Conservation (phyloP, 176 grass and related monocot species). For the bread wheat (Triticum aestivum) region DNA sequence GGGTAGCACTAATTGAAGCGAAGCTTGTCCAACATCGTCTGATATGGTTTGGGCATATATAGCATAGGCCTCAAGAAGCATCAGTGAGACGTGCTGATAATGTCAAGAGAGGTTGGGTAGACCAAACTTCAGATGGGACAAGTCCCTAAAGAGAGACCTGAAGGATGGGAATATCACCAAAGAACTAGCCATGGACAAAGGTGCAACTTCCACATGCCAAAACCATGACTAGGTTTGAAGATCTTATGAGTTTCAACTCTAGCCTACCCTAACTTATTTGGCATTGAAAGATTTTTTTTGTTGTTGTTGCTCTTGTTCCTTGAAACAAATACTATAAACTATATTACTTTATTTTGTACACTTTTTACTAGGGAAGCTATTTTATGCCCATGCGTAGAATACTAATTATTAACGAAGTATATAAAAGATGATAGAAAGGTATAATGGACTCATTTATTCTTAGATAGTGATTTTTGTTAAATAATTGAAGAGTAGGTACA, state of each 20-base stretch:
- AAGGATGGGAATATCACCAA: neutral
- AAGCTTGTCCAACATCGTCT: too few relatives aligned
- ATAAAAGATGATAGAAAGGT: too few relatives aligned
- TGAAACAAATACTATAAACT: too few relatives aligned
- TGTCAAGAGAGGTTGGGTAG: neutral
- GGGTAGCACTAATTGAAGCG: too few relatives aligned
- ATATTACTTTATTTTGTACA: too few relatives aligned
- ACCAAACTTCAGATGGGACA: neutral
- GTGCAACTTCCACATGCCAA: neutral
- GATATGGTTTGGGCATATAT: neutral
- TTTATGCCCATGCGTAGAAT: too few relatives aligned
- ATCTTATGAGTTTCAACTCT: neutral
- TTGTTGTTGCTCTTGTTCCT: neutral
- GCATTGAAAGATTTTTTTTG: neutral
- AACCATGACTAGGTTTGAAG: neutral
- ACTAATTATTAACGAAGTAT: too few relatives aligned
- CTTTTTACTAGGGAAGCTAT: too few relatives aligned
- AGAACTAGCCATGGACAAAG: neutral
- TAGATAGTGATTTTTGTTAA: neutral
- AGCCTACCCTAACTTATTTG: neutral
- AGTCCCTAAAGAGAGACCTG: neutral
- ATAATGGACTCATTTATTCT: neutral
- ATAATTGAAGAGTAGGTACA: constrained; percentile 9
- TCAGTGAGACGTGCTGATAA: neutral
- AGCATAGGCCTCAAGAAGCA: neutral